A percentile compares a stretch with the other conserved stretches of the same genome.
Conservation (phyloP, 164 flowering plant species). For the Sedum album region DNA sequence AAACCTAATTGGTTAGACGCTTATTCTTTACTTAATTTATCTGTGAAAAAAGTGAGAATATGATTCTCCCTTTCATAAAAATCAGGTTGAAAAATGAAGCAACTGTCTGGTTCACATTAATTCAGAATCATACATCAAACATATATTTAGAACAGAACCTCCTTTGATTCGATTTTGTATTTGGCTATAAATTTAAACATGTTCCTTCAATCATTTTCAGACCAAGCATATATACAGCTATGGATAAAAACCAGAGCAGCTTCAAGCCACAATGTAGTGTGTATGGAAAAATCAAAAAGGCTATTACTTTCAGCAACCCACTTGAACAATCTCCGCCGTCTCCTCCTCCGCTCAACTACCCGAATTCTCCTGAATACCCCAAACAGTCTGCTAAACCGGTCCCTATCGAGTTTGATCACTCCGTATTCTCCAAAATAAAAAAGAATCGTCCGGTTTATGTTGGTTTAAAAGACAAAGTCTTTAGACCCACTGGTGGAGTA, state of each 20-base stretch:
- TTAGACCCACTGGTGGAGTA: background rate
- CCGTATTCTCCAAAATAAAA: background rate
- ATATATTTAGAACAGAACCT: no score
- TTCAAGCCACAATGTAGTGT: constrained; percentile 2
- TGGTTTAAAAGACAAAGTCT: background rate
- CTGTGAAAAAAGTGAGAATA: background rate
- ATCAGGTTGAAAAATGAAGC: background rate
- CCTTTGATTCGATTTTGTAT: background rate
- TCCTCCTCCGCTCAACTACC: background rate
- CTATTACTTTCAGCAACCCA: background rate
- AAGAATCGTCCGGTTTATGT: background rate
- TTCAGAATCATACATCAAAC: background rate
- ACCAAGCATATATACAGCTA: background rate
- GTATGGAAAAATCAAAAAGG: background rate
- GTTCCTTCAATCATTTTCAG: background rate
- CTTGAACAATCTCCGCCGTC: constrained; percentile 1
- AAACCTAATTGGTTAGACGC: background rate
- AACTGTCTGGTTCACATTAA: background rate
- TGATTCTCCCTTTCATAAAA: background rate
- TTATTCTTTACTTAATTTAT: background rate
- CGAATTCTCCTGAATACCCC: background rate
- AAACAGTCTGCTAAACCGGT: background rate
- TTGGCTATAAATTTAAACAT: background rate
- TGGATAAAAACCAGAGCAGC: constrained; percentile 1
- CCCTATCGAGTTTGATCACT: constrained; percentile 2